phyloP scores from a whole-genome alignment of 73 alveolate species.

The Symbiodinium pilosum region DNA sequence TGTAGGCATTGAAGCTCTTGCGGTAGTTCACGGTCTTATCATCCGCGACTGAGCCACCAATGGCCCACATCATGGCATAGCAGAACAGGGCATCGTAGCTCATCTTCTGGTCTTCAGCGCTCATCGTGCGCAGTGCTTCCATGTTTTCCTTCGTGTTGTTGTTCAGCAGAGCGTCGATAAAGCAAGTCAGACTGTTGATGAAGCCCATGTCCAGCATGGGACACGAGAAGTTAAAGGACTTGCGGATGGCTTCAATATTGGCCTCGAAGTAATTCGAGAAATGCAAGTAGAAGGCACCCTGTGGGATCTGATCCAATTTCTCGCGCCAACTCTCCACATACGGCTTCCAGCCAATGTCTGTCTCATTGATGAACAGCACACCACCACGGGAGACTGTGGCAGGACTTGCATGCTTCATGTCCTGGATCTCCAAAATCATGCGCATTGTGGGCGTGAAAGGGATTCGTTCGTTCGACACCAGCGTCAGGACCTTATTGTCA shows the following conservation, averaged over 20 bases:
- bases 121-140: conserved; percentile 84
- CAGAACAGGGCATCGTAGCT: conserved; percentile 98
- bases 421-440: conserved; percentile 99
- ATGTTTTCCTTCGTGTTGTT: conserved; percentile 94
- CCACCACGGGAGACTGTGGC: conserved; percentile 99
- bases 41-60: conserved; percentile 98
- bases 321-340: conserved; percentile 99
- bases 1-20: conserved; percentile 97
- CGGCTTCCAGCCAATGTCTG: conserved; percentile 99
- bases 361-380: conserved; percentile 99
- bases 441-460: conserved; percentile 99
- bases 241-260: conserved; percentile 71
- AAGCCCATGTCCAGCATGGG: conserved; percentile 94
- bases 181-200: conserved; percentile 73
- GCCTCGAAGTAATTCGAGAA: conserved; percentile 96
- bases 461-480: conserved; percentile 99
- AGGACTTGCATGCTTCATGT: conserved; percentile 99
- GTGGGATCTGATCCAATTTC: conserved; percentile 98
- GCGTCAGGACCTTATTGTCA: conserved; percentile 99
- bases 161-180: conserved; percentile 82
- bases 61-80: conserved; percentile 99
- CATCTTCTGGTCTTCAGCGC: conserved; percentile 94
- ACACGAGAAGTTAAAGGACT: conserved; percentile 44
- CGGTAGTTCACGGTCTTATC: conserved; percentile 96
- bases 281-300: conserved; percentile 97